Conservation (phyloP, 257 asterid genomes). For the Thymus mandschuricus region DNA sequence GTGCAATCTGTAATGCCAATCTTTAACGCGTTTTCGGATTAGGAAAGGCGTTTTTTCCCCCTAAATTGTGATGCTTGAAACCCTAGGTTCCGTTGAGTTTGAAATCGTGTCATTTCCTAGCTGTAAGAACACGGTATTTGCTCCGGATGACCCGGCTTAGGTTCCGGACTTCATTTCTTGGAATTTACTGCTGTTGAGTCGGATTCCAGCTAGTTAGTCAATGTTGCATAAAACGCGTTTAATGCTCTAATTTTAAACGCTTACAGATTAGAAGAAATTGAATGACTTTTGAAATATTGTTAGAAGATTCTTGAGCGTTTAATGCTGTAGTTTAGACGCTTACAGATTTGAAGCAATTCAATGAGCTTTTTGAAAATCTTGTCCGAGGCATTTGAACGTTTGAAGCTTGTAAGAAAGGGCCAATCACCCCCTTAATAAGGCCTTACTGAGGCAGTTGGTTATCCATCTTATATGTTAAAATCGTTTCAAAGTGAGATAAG, state of each 20-base stretch:
- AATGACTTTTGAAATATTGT: background rate
- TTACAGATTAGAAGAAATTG: slow-evolving; percentile 2
- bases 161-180: background rate
- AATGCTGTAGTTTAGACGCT: background rate
- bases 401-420: no score
- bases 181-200: slow-evolving; percentile 17
- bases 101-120: background rate
- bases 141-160: background rate
- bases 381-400: no score
- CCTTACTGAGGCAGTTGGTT: no score
- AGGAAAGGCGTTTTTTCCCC: background rate
- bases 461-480: no score
- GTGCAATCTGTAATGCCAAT: background rate
- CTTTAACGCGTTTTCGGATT: slow-evolving; percentile 1
- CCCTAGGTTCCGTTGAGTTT: slow-evolving; percentile 3
- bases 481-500: no score
- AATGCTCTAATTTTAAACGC: background rate
- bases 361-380: no score
- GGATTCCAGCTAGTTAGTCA: background rate
- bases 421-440: no score
- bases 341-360: no score
- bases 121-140: background rate
- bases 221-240: background rate
- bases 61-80: background rate
- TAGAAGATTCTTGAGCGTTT: background rate